Evolutionary conservation across 305 asterid genomes (phyloP), one percentile per base, ranked within the genome.

Genomic region (Fraxinus angustifolia): DNA sequence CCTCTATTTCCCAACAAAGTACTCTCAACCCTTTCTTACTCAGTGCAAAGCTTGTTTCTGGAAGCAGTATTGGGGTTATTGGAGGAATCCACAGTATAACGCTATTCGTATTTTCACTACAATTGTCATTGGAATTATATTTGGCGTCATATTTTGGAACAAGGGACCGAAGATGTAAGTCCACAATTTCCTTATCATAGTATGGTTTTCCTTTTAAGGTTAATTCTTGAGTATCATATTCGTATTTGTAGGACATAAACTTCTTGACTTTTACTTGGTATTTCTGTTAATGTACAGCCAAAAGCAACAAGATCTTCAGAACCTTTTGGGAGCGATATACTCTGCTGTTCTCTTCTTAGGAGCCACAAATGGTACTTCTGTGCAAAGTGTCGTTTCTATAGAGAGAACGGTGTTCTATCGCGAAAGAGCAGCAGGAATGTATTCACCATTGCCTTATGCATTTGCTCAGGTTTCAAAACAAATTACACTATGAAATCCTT

Each of bases 351-450:
- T 90, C n/a, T 87, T 88, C 76, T 88, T 90, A 0, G 93, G 90
- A 38, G 82, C 76, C 73, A 60, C 80, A 6, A 88, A 78, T 21
- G 67, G 79, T 38, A 19, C 73, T 42, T 11, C 88, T 1, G 90
- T 85, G 58, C 93, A 88, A 62, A 42, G 79, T 1, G 81, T 88
- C 38, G 91, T 90, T 21, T 23, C 85, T 3, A 50, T 85, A 45
- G 93, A 88, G 80, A 83, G 88, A 82, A 90, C 85, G 0, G 91
- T 90, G 30, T 85, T 78, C 77, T 87, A 90, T 70, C 90, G 91
- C 0, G 92, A 89, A 78, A 79, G 50, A 16, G 91, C 93, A n/a
- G 89, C 93, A 1, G 89, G 89, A 50, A 90, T 88, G 90, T 90
- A 90, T 78, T 83, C 92, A 0, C 76, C 86, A 1, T 40, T 88